These are phyloP conservation scores for Penicillium silybi DNA, from an alignment of 495 filamentous ascomycete species.

Conservation along the genomic window DNA sequence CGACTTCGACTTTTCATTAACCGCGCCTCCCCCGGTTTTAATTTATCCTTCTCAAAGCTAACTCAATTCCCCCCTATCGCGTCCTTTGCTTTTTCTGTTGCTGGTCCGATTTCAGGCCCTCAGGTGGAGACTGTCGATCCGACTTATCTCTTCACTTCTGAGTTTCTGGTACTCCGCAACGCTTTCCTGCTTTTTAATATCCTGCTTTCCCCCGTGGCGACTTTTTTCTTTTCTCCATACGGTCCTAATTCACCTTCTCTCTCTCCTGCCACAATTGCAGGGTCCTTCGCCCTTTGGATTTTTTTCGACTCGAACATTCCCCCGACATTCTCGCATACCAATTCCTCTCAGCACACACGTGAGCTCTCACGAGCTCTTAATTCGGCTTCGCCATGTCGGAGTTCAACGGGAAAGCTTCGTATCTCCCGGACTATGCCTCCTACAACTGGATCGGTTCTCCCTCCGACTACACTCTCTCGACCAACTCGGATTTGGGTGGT, in stretches of 20 bases:
- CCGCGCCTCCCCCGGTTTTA: constrained; percentile 12
- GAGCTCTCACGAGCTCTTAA: constrained; percentile 4
- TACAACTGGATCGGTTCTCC: constrained; percentile 84
- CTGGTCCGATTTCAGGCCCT: constrained; percentile 20
- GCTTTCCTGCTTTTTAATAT: constrained; percentile 26
- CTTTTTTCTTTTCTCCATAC: constrained; percentile 24
- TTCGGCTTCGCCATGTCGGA: constrained; percentile 16
- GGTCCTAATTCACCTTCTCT: constrained; percentile 9
- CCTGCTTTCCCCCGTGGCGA: constrained; percentile 26
- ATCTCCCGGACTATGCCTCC: constrained; percentile 50
- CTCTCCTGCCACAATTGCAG: background rate
- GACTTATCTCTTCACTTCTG: constrained; percentile 23
- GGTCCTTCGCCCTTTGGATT: background rate
- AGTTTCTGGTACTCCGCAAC: constrained; percentile 13
- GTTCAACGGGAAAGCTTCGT: constrained; percentile 30
- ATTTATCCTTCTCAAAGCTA: background rate
- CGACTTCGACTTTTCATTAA: constrained; percentile 2
- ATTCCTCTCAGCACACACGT: background rate
- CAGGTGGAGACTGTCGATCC: constrained; percentile 20
- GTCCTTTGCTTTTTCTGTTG: constrained; percentile 8
- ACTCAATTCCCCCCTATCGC: background rate
- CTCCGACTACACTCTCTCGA: constrained; percentile 64
- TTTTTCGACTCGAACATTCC: background rate
- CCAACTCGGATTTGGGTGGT: constrained; percentile 66
- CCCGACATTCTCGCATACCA: background rate